phyloP scores from a whole-genome alignment of 1,139 yeast genomes.

The Debaryomycetaceae sp. region DNA sequence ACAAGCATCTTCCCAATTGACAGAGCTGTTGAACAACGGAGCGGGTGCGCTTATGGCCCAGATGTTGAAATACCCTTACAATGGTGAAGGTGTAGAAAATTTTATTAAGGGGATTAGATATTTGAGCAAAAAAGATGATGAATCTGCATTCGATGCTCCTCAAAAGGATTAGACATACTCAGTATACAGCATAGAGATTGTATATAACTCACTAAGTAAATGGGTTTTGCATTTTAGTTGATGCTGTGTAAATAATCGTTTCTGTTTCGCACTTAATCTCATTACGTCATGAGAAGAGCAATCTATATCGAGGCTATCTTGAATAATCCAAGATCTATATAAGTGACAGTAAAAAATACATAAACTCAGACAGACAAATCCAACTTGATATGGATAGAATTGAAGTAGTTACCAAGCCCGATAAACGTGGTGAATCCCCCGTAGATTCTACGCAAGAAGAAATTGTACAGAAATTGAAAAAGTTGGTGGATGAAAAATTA shows the following conservation, averaged over 20 bases:
- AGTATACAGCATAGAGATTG: neutral
- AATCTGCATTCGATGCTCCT: constrained; percentile 1
- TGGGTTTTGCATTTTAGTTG: neutral
- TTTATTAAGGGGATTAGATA: constrained; percentile 50
- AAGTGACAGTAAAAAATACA: too few relatives aligned
- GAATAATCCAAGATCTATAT: too few relatives aligned
- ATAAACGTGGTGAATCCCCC: constrained; percentile 4
- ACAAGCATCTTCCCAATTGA: constrained; percentile 44
- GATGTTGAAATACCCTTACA: constrained; percentile 48
- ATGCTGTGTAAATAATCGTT: too few relatives aligned
- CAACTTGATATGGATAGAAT: constrained; percentile 10
- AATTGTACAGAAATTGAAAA: constrained; percentile 14
- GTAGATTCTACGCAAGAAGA: constrained; percentile 7
- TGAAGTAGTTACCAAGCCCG: constrained; percentile 21
- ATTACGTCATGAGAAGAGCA: too few relatives aligned
- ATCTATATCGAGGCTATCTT: too few relatives aligned
- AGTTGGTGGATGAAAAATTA: constrained; percentile 13
- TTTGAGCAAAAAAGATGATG: constrained; percentile 20
- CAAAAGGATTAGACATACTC: neutral
- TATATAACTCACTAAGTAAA: neutral
- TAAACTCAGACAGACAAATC: too few relatives aligned
- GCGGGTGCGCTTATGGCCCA: constrained; percentile 54
- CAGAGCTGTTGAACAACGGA: constrained; percentile 44
- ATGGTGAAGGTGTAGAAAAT: constrained; percentile 58
- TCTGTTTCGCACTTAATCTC: too few relatives aligned